Percentiles rank a stretch among this genome's conserved stretches.
Conservation (phyloP, 257 asterid species). For the Rehmannia glutinosa region DNA sequence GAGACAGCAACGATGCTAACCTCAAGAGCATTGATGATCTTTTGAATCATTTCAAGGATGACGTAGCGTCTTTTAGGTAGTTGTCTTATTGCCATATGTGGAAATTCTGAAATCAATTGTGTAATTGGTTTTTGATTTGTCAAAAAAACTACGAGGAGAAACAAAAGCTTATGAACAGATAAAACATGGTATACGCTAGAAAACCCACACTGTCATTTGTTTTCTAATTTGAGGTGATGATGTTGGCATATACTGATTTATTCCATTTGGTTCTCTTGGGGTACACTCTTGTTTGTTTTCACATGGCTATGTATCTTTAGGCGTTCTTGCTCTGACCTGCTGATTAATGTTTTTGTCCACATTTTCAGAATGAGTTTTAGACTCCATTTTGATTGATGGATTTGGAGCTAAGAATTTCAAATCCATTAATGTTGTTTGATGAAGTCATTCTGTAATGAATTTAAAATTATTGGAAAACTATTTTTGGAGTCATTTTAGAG, state of each 20-base stretch:
- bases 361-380: too few relatives aligned
- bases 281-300: neutral
- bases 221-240: neutral
- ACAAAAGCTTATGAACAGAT: neutral
- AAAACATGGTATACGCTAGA: neutral
- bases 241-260: neutral
- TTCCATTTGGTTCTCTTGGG: too few relatives aligned
- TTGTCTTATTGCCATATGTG: neutral
- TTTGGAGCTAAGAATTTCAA: too few relatives aligned
- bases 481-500: too few relatives aligned
- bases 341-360: neutral
- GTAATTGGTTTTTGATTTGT: neutral
- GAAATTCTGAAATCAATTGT: neutral
- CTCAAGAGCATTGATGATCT: constrained; percentile 58
- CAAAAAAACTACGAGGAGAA: neutral
- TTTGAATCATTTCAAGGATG: constrained; percentile 48
- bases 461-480: too few relatives aligned
- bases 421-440: too few relatives aligned
- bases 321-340: neutral
- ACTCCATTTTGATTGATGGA: too few relatives aligned
- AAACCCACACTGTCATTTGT: neutral
- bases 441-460: too few relatives aligned
- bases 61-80: constrained; percentile 58
- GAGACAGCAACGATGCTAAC: constrained; percentile 46
- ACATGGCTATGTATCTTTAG: neutral